Evolutionary conservation across 345 rosid genomes (phyloP), one percentile per base, ranked within the genome.

Genomic region (Raphanus raphanistrum): DNA sequence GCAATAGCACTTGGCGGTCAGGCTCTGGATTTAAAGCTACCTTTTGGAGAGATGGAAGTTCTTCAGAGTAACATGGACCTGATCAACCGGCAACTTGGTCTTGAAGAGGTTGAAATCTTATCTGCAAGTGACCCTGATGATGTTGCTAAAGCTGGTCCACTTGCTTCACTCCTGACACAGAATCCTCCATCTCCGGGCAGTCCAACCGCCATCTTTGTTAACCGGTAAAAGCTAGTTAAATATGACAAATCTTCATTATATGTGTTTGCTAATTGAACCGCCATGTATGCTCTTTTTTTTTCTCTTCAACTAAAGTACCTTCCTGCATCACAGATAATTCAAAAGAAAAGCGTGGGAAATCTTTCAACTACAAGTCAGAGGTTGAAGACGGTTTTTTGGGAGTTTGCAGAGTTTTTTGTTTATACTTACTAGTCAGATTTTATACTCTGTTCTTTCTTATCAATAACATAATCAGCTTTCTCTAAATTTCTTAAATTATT

Each of bases 31-130:
- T 82, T 94, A 84, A 87, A 74, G 83, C 84, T 90, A 6, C 91
- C 97, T 2, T 94, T 94, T 82, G n/a, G 94, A 73, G 98, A 94
- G 84, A 86, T 88, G 35, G 93, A 85, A 61, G 97, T 92, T 29
- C 97, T 90, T 71, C 32, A 28, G 73, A 90, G 87, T 83, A 94
- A 94, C 79, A 36, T 85, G 74, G 97, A 89, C 75, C 68, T 92
- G 84, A 90, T 94, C 73, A 89, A 84, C 88, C 83, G 93, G 73
- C 92, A 90, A 69, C 82, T 89, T 54, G 89, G 84, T 60, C 89
- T 90, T 71, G 88, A 87, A 80, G 88, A 84, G 55, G 79, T 89
- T 62, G 88, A 87, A 76, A 70, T 94, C 31, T 79, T 85, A 79
- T 85, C 92, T 9, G 88, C 81, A 0, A 29, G 72, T 11, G 84